Evolutionary conservation across 2,329 filamentous ascomycete genomes (phyloP), one percentile per base, ranked within the genome.

Genomic region (Phyllachora maydis): DNA sequence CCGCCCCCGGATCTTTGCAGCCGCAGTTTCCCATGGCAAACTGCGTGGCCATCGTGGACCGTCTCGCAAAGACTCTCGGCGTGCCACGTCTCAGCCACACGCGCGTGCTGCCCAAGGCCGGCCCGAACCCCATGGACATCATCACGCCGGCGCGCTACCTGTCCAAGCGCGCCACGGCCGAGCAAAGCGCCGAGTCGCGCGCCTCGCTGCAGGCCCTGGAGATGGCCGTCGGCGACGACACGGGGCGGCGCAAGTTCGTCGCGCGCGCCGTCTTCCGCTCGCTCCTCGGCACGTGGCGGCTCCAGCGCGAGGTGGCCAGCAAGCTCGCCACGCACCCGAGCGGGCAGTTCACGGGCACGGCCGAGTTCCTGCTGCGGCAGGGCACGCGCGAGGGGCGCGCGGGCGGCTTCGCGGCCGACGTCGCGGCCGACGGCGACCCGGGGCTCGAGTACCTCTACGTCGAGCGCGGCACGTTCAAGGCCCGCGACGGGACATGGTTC

Each of bases 1-100:
- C 37, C 12, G 57, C 61, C 34, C 54, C 46, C 7, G n/a, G n/a
- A n/a, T n/a, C n/a, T n/a, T 58, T 52, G 5, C 46, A 47, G 33
- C 73, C 42, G 30, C 79, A 88, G 35, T 88, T 82, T 34, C 79
- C 77, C 18, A 83, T 85, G 71, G 71, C 70, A 7, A 79, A 90
- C 43, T 85, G 83, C 41, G 46, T 67, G 6, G 83, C 69, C 30
- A 46, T 85, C 8, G 71, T 85, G 56, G 68, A 81, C 32, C 64
- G 74, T 8, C 67, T 83, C 28, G 54, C 68, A 8, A 42, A 55
- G 3, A 60, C 66, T 0, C 49, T 79, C 3, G 54, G 49, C 1
- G 51, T 81, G 6, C 42, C 37, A 15, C 57, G 48, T 15, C 39
- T 32, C 10, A 39, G 32, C n/a, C 36, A 45, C 1, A 46, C 45